Base-by-base conservation (phyloP, 2,329 filamentous ascomycete species). In the Eutypa lata region DNA sequence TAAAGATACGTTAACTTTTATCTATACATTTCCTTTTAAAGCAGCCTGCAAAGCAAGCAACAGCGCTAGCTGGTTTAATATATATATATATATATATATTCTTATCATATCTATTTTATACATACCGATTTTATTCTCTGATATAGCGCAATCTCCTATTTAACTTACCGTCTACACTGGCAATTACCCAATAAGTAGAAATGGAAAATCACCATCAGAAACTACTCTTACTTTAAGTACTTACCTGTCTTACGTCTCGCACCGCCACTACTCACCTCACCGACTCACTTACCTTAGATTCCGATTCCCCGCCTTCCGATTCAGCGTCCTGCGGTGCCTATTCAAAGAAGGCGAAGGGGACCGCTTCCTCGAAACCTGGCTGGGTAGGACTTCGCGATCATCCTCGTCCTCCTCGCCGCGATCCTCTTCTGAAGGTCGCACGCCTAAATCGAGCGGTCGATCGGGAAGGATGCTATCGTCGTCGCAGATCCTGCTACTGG, bases 361-460 rank as follows among this genome's bases (percentile, higher is more conserved):
- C 22, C 8, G 14, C 21, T 33, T 6, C 14, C 14, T 16, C 24
- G 46, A 13, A n/a, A 26, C 16, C 52, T 57, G 62, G n/a, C 60
- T 65, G 6, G 62, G 62, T 24, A 65, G 47, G 7, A 3, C 8
- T 3, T 14, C 21, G 1, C 59, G 60, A 31, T 54, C 55, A 18
- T 53, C 58, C 1, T 16, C 10, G 4, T 8, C 7, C 13, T 22
- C 11, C 22, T 45, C 42, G 22, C 14, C 22, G 10, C 10, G 6
- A 10, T 31, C 26, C 5, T 5, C 10, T 13, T 18, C 11, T 28
- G 22, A n/a, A 16, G 18, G 37, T 11, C n/a, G 31, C 35, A 2
- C n/a, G 22, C 19, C 19, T 40, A 47, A 14, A 8, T 33, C 38
- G 24, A 3, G 35, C 14, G 22, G 42, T 21, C 42, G 10, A 19